These are phyloP conservation scores for Fusarium sp. DNA, from an alignment of 2,329 filamentous ascomycete species.

Conservation along the genomic window DNA sequence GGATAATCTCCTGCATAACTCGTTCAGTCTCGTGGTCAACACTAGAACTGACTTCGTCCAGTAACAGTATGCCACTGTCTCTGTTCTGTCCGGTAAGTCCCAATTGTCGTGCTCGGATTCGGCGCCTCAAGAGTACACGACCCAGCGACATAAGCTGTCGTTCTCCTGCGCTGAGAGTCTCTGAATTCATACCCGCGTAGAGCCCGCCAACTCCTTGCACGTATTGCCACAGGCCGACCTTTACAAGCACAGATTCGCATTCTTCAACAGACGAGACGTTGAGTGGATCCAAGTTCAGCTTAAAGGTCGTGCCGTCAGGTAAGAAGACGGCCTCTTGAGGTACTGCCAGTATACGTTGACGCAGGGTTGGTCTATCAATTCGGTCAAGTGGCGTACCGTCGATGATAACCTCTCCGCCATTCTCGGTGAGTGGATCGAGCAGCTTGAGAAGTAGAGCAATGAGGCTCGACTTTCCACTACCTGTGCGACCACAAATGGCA, in stretches of 20 bases:
- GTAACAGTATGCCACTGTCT: slow-evolving; percentile 51
- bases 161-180: slow-evolving; percentile 69
- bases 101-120: slow-evolving; percentile 17
- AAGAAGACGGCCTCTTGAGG: slow-evolving; percentile 68
- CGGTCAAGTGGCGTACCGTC: slow-evolving; percentile 56
- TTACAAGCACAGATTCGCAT: slow-evolving; percentile 52
- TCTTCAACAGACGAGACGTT: slow-evolving; percentile 48
- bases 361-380: slow-evolving; percentile 59
- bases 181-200: slow-evolving; percentile 56
- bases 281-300: slow-evolving; percentile 59
- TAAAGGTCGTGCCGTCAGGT: slow-evolving; percentile 57
- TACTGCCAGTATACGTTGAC: slow-evolving; percentile 63
- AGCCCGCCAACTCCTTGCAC: slow-evolving; percentile 54
- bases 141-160: slow-evolving; percentile 74
- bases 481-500: slow-evolving; percentile 55
- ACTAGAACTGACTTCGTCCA: slow-evolving; percentile 60
- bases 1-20: slow-evolving; percentile 57
- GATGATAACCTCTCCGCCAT: slow-evolving; percentile 54
- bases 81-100: slow-evolving; percentile 1
- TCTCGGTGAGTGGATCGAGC: slow-evolving; percentile 54
- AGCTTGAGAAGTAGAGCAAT: slow-evolving; percentile 58
- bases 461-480: slow-evolving; percentile 60
- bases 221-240: slow-evolving; percentile 53
- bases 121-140: slow-evolving; percentile 64
- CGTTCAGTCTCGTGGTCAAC: slow-evolving; percentile 59